Conservation (phyloP, 345 rosid species). For the Arabidopsis arenosa region DNA sequence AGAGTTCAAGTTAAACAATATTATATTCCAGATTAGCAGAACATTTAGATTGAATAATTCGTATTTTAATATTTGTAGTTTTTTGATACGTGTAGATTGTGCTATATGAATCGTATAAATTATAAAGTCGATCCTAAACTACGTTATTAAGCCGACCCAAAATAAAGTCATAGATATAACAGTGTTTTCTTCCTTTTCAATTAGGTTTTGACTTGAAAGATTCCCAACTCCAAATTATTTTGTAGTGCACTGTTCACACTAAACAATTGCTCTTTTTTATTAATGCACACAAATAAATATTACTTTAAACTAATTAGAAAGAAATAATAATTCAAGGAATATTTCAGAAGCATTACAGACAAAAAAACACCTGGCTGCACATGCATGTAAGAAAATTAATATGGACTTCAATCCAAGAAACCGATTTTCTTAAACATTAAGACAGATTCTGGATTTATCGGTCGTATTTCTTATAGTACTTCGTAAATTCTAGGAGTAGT, state of each 20-base stretch:
- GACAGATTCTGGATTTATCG: not conserved
- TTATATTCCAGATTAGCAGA: not conserved
- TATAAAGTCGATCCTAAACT: not conserved
- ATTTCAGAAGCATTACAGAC: not conserved
- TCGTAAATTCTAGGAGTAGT: too few relatives aligned
- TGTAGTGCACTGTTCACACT: not conserved
- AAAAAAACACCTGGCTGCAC: slow-evolving; percentile 7
- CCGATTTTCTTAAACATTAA: not conserved
- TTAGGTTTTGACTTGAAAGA: slow-evolving; percentile 22
- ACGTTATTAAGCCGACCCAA: not conserved
- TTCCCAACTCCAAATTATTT: not conserved
- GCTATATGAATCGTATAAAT: not conserved
- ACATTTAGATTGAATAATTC: not conserved
- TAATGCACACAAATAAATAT: not conserved
- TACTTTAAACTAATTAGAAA: not conserved
- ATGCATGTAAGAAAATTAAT: slow-evolving; percentile 1
- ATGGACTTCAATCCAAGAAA: not conserved
- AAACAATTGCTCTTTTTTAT: not conserved
- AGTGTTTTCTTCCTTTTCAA: not conserved
- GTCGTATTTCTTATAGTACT: too few relatives aligned
- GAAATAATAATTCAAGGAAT: not conserved
- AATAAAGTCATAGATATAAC: slow-evolving; percentile 2
- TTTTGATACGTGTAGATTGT: not conserved
- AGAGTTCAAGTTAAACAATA: not conserved
- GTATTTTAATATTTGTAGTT: not conserved